Evolutionary conservation across 495 filamentous ascomycete genomes (phyloP).

Genomic region (Penicillium steckii): DNA sequence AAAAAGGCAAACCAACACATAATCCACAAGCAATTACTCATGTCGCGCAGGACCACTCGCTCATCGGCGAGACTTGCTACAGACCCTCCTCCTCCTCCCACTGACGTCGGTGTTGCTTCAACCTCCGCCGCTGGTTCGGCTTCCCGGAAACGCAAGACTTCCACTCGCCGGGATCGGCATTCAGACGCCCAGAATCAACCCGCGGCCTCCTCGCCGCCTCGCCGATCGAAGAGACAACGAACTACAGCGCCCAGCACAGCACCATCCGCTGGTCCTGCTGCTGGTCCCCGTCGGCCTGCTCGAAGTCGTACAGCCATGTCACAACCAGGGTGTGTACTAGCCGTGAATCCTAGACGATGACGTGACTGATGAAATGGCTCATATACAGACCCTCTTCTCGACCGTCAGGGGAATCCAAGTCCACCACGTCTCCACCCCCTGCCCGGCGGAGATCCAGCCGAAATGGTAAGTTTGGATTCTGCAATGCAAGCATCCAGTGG

Average conservation of each 20-base stretch:
- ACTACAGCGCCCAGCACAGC: conserved; percentile 39
- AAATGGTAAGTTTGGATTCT: conserved; percentile 30
- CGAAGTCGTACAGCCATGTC: conserved; percentile 75
- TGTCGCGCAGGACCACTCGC: conserved; percentile 81
- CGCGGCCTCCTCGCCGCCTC: conserved; percentile 40
- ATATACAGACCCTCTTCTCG: conserved; percentile 41
- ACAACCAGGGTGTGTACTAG: conserved; percentile 65
- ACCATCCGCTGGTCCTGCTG: conserved; percentile 40
- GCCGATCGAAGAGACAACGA: conserved; percentile 44
- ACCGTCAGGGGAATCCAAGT: conserved; percentile 42
- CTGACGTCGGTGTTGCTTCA: conserved; percentile 35
- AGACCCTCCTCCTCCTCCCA: conserved; percentile 46
- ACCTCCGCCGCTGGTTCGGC: conserved; percentile 41
- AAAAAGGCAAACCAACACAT: conserved; percentile 3
- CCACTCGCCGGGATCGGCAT: conserved; percentile 39
- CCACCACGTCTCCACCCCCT: conserved; percentile 46
- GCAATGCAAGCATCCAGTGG: neutral
- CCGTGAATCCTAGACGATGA: neutral
- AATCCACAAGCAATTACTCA: conserved; percentile 53
- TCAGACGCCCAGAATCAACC: conserved; percentile 40
- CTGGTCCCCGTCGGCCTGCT: conserved; percentile 56
- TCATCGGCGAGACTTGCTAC: conserved; percentile 77
- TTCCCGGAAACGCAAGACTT: conserved; percentile 59
- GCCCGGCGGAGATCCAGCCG: conserved; percentile 68
- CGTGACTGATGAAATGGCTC: neutral